These are phyloP conservation scores for Elaeis guineensis DNA, from an alignment of 176 grass and related monocot species.

Conservation along the genomic window DNA sequence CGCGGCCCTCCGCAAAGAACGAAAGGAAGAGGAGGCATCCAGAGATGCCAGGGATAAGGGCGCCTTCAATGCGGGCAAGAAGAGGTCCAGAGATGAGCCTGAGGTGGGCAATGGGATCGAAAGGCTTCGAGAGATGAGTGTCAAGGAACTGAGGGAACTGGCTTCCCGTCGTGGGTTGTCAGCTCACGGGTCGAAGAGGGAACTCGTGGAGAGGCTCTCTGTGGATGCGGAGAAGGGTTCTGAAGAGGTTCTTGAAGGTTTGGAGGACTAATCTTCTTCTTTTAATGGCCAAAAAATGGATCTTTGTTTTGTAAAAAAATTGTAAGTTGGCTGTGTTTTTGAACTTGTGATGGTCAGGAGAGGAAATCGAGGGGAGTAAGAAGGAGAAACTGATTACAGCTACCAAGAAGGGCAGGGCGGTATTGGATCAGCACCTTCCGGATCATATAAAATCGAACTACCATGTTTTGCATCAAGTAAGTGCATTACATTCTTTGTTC, in stretches of 20 bases:
- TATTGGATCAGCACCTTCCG: slow-evolving; percentile 65
- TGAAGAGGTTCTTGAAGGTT: slow-evolving; percentile 18
- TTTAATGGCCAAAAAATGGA: background rate
- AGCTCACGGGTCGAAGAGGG: slow-evolving; percentile 47
- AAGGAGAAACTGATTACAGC: slow-evolving; percentile 68
- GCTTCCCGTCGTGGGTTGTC: slow-evolving; percentile 38
- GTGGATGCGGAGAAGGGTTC: slow-evolving; percentile 3
- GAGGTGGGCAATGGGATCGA: slow-evolving; percentile 19
- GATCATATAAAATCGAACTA: slow-evolving; percentile 63
- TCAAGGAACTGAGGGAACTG: slow-evolving; percentile 47
- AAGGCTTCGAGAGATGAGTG: slow-evolving; percentile 49
- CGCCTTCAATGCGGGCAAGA: slow-evolving; percentile 13
- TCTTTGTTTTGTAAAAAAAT: background rate
- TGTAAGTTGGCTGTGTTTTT: too few species aligned
- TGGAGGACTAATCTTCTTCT: background rate
- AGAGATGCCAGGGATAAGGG: background rate
- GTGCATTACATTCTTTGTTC: slow-evolving; percentile 8
- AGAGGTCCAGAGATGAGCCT: slow-evolving; percentile 22
- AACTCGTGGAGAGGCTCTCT: slow-evolving; percentile 44
- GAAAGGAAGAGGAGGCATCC: slow-evolving; percentile 10
- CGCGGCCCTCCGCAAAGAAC: slow-evolving; percentile 36
- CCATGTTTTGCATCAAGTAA: slow-evolving; percentile 83
- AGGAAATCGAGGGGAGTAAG: slow-evolving; percentile 34
- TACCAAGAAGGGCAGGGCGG: slow-evolving; percentile 75
- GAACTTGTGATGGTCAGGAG: slow-evolving; percentile 13